phyloP scores from a whole-genome alignment of 2,329 filamentous ascomycete genomes.

The Pestalotiopsis fici region DNA sequence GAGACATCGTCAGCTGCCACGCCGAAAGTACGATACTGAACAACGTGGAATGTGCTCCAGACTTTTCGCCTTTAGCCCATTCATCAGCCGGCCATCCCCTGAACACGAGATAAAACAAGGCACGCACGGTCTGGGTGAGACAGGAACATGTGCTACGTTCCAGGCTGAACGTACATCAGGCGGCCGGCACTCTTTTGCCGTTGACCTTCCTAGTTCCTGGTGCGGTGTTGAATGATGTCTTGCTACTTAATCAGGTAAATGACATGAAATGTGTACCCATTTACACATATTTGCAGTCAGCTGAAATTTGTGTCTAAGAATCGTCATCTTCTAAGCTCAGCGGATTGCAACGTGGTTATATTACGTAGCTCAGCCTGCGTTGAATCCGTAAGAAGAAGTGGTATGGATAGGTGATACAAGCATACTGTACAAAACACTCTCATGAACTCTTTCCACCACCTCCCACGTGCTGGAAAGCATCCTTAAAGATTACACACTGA shows the following conservation, averaged over 20 bases:
- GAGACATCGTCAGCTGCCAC: background rate
- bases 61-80: background rate
- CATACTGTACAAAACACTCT: background rate
- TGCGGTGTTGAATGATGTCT: background rate
- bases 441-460: background rate
- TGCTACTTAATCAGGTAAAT: background rate
- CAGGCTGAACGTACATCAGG: background rate
- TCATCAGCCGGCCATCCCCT: background rate
- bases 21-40: background rate
- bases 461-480: background rate
- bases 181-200: background rate
- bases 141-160: background rate
- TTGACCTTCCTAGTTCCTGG: background rate
- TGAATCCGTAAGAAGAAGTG: background rate
- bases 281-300: too few species aligned
- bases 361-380: background rate
- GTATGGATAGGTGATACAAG: background rate
- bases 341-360: background rate
- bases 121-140: background rate
- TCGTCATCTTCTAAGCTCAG: too few species aligned
- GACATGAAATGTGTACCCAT: background rate
- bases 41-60: background rate
- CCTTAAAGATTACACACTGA: background rate
- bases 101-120: background rate
- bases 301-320: too few species aligned